Conservation (phyloP, 768 basidiomycete genomes). For the Leccinum disarticulatum region DNA sequence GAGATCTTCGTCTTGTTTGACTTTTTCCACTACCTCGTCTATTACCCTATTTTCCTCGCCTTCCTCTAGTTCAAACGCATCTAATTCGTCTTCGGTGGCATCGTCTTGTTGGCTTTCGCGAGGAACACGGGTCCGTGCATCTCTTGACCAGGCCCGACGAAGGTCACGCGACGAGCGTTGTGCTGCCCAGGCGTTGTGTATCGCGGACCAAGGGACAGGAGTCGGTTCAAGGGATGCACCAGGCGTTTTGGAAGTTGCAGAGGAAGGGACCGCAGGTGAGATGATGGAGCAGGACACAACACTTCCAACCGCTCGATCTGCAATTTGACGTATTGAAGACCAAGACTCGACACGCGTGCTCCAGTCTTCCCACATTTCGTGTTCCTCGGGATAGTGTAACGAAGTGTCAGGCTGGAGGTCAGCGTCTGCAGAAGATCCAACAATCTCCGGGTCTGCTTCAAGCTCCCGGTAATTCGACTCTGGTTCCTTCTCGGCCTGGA, state of each 20-base stretch:
- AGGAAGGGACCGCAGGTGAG: slow-evolving; percentile 7
- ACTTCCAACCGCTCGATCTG: slow-evolving; percentile 73
- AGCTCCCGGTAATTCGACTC: slow-evolving; percentile 13
- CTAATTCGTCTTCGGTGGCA: slow-evolving; percentile 31
- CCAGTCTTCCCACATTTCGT: slow-evolving; percentile 62
- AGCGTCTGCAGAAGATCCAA: slow-evolving; percentile 18
- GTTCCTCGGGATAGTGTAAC: slow-evolving; percentile 19
- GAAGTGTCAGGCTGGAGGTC: slow-evolving; percentile 5
- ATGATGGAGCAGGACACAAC: slow-evolving; percentile 41
- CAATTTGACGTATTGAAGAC: slow-evolving; percentile 67
- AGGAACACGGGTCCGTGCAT: slow-evolving; percentile 38
- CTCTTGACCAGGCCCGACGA: slow-evolving; percentile 63
- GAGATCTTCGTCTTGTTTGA: slow-evolving; percentile 75
- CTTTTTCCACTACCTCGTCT: slow-evolving; percentile 74
- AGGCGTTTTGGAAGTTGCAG: slow-evolving; percentile 21
- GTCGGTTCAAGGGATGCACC: slow-evolving; percentile 44
- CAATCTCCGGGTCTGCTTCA: slow-evolving; percentile 18
- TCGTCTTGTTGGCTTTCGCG: slow-evolving; percentile 39
- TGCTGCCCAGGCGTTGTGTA: slow-evolving; percentile 65
- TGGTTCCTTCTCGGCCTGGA: slow-evolving; percentile 6
- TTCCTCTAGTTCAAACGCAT: slow-evolving; percentile 36
- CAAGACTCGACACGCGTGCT: slow-evolving; percentile 67
- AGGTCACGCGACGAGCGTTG: slow-evolving; percentile 49
- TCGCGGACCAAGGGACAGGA: slow-evolving; percentile 62
- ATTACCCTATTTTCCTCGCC: slow-evolving; percentile 23